Evolutionary conservation across 495 filamentous ascomycete genomes (phyloP), one percentile per base, ranked within the genome.

Genomic region (Friedmanniomyces endolithicus): DNA sequence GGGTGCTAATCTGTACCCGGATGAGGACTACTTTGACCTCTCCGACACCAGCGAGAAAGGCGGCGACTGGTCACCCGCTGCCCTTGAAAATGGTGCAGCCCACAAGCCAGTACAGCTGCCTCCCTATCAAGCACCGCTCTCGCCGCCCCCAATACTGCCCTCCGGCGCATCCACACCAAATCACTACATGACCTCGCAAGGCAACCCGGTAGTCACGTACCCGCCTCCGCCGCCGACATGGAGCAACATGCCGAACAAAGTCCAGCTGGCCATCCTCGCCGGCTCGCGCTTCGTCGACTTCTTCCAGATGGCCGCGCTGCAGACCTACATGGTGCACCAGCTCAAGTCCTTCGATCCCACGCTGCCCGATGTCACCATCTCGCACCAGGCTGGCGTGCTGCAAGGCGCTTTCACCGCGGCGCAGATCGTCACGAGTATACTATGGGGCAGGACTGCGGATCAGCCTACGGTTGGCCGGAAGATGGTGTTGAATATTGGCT

Each of bases 281-380:
- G 50, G 71, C 19, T 72, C 67, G n/a, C 74, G 74, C 24, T 69
- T 76, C 20, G 73, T 73, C 53, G 74, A 76, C 57, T 74, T 74
- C 53, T 67, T 74, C 48, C 71, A 73, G 64, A 68, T 73, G 55
- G 70, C 71, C 16, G 69, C 70, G 50, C 47, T 74, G 47, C 62
- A 72, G 47, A 69, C 63, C 52, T 90, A 88, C 68, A 84, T 90
- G 81, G 87, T 72, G 60, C 67, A 74, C 44, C 67, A 74, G 58
- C 61, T 74, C 14, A 63, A 63, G 43, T 52, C 57, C 4, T 64
- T 72, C 35, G 71, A 73, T 27, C 63, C 62, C 6, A 43, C 55
- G n/a, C 55, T 66, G 12, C 52, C 64, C 0, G 64, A 68, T 41
- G 47, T 48, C 31, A 54, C 46, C 9, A 66, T 68, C 19, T 58